Conservation (phyloP, 495 filamentous ascomycete genomes). For the Thozetella sp. region DNA sequence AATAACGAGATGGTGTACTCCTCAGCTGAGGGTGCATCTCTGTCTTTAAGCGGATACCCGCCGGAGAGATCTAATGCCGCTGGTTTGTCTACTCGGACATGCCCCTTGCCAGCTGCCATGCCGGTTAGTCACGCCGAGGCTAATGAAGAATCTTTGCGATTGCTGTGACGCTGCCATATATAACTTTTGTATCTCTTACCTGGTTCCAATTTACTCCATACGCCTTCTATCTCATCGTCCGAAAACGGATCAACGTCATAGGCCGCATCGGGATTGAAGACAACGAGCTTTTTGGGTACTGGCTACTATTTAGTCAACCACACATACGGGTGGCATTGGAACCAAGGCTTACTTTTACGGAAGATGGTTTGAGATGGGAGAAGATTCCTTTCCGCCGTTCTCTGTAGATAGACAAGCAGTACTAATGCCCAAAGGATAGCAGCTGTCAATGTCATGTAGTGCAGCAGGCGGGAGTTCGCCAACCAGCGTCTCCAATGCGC, state of each 20-base stretch:
- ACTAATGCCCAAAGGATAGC: too few relatives aligned
- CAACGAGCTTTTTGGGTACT: slow-evolving; percentile 5
- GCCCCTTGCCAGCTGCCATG: slow-evolving; percentile 11
- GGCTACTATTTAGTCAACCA: not conserved
- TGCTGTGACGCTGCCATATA: too few relatives aligned
- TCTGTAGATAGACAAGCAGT: too few relatives aligned
- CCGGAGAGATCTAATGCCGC: slow-evolving; percentile 5
- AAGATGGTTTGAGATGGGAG: slow-evolving; percentile 6
- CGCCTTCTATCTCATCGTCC: not conserved
- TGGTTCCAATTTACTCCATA: slow-evolving; percentile 8
- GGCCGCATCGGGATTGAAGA: slow-evolving; percentile 5
- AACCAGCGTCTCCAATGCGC: too few relatives aligned
- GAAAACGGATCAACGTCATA: slow-evolving; percentile 13
- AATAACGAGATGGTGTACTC: slow-evolving; percentile 17
- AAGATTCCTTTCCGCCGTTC: not conserved
- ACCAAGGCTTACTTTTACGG: slow-evolving; percentile 5
- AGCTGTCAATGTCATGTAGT: too few relatives aligned
- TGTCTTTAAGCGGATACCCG: slow-evolving; percentile 8
- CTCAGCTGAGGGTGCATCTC: not conserved
- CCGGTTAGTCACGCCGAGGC: not conserved
- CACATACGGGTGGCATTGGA: too few relatives aligned
- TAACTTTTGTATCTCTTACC: not conserved
- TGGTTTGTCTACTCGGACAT: slow-evolving; percentile 11
- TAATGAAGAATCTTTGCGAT: too few relatives aligned
- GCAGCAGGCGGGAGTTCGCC: too few relatives aligned